Conservation (phyloP, 106 monocot species). For the Apostasia shenzhenica region DNA sequence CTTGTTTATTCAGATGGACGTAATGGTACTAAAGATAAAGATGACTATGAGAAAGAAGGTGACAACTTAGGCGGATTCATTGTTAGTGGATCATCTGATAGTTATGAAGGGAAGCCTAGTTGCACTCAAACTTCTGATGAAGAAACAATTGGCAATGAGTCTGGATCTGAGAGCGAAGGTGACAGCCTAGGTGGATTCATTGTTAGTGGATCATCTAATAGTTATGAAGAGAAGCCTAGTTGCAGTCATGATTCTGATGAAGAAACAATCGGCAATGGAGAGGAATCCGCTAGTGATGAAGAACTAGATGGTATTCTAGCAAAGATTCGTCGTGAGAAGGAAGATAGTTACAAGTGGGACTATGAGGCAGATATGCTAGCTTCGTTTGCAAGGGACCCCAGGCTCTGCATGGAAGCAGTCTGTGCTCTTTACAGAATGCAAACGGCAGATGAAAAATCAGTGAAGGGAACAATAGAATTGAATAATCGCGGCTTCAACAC, state of each 20-base stretch:
- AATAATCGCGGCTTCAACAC: conserved; percentile 37
- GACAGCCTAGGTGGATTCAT: conserved; percentile 26
- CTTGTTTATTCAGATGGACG: conserved; percentile 8
- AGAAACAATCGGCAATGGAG: conserved; percentile 4
- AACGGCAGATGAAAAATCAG: conserved; percentile 29
- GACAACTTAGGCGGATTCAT: conserved; percentile 25
- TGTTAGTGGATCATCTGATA: conserved; percentile 9
- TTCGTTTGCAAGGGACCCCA: conserved; percentile 39
- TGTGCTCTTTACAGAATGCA: conserved; percentile 59
- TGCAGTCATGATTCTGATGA: neutral
- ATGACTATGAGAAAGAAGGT: conserved; percentile 11
- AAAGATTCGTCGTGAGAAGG: conserved; percentile 17
- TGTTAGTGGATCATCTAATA: conserved; percentile 12
- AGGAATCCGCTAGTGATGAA: conserved; percentile 12
- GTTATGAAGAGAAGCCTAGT: conserved; percentile 1
- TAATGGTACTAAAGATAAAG: conserved; percentile 6
- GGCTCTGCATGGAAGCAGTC: conserved; percentile 66
- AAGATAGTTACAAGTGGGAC: conserved; percentile 27
- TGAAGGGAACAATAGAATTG: conserved; percentile 18
- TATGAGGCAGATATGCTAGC: conserved; percentile 67
- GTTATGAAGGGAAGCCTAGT: conserved; percentile 2
- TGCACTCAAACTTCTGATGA: neutral
- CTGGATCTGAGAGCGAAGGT: conserved; percentile 33
- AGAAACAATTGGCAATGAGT: conserved; percentile 2
- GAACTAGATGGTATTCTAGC: conserved; percentile 19